Evolutionary conservation across 2,329 filamentous ascomycete genomes (phyloP).

Genomic region (Cladosporium sp.): DNA sequence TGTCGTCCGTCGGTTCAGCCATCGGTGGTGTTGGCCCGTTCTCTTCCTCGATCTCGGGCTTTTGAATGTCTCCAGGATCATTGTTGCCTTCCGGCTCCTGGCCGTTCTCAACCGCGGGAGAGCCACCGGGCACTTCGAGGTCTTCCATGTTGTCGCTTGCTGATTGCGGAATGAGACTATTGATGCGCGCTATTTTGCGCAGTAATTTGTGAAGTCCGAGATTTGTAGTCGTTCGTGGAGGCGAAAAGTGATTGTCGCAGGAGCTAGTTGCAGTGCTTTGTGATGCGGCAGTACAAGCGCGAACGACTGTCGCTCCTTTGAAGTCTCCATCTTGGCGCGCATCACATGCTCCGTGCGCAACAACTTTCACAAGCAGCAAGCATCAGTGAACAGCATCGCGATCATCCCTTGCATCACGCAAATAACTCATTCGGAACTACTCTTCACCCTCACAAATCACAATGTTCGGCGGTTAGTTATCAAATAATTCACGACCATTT

Average conservation of each 20-base stretch:
- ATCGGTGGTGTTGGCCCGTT: conserved; percentile 38
- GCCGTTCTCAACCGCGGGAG: conserved; percentile 34
- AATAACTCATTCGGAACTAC: neutral
- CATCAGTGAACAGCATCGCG: neutral
- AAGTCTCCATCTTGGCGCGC: conserved; percentile 4
- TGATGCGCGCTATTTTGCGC: neutral
- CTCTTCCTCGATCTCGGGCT: conserved; percentile 45
- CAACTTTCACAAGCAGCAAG: conserved; percentile 8
- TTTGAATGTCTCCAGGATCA: conserved; percentile 40
- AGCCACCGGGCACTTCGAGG: conserved; percentile 30
- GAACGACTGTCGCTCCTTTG: conserved; percentile 9
- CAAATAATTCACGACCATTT: too few relatives aligned
- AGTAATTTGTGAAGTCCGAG: too few relatives aligned
- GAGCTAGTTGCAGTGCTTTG: neutral
- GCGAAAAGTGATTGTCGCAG: neutral
- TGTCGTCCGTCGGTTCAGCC: conserved; percentile 38
- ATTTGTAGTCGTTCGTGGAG: too few relatives aligned
- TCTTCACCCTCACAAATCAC: conserved; percentile 6
- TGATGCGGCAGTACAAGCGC: neutral
- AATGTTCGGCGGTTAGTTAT: conserved; percentile 23
- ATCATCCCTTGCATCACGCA: neutral
- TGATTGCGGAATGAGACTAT: conserved; percentile 2
- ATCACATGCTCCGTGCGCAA: conserved; percentile 8
- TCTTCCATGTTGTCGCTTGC: conserved; percentile 35
- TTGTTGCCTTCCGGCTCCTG: conserved; percentile 42